A percentile compares a stretch with the other conserved stretches of the same genome.
phyloP scores from a whole-genome alignment of 441 rosid species.

The Croton laevigatus region DNA sequence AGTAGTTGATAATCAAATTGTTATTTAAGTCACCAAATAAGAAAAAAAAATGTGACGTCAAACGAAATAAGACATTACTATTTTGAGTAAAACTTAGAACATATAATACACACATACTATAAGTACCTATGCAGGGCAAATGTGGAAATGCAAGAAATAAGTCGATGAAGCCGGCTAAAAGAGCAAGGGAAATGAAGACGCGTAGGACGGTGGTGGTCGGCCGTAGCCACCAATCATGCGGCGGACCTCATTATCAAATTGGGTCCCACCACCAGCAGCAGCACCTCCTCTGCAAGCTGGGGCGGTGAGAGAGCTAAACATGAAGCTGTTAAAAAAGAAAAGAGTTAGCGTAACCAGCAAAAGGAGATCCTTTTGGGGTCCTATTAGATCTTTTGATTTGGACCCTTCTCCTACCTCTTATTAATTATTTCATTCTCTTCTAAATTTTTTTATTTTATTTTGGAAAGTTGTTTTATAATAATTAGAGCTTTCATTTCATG shows the following conservation, averaged over 20 bases:
- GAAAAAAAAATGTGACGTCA: too few relatives aligned
- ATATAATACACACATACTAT: too few relatives aligned
- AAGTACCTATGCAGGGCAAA: neutral
- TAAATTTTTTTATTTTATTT: neutral
- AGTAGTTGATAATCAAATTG: too few relatives aligned
- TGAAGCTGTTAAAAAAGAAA: neutral
- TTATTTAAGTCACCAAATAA: too few relatives aligned
- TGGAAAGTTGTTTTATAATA: too few relatives aligned
- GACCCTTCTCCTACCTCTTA: slow-evolving; percentile 39
- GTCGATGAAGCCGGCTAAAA: neutral
- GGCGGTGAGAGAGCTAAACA: slow-evolving; percentile 41
- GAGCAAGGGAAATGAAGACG: slow-evolving; percentile 25
- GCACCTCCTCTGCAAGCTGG: slow-evolving; percentile 26
- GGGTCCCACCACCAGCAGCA: slow-evolving; percentile 29
- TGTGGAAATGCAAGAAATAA: neutral
- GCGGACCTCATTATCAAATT: slow-evolving; percentile 66
- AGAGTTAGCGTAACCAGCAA: slow-evolving; percentile 50
- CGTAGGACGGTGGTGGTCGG: slow-evolving; percentile 93
- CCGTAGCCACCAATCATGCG: slow-evolving; percentile 66
- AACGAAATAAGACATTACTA: too few relatives aligned
- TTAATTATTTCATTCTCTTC: neutral
- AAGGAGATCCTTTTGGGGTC: slow-evolving; percentile 48
- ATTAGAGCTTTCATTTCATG: too few relatives aligned
- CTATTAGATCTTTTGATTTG: slow-evolving; percentile 36
- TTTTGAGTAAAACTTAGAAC: too few relatives aligned